Evolutionary conservation across 345 rosid species (phyloP).

Genomic region (Angophora floribunda): DNA sequence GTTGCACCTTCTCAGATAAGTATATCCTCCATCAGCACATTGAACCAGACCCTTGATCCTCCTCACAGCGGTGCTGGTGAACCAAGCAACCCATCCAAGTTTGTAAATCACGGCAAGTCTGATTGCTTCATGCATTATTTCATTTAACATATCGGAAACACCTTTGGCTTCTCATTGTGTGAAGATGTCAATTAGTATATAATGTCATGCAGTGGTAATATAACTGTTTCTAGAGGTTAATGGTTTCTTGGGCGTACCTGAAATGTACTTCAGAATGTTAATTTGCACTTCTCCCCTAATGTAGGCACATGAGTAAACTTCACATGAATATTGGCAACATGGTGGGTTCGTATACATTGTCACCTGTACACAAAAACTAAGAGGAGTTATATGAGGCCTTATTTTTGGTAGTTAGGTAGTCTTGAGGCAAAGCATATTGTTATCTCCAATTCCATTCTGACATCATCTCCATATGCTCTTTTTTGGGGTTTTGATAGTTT

Average conservation of each 20-base stretch:
- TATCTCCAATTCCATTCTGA: background rate
- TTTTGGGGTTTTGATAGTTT: background rate
- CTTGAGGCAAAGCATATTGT: background rate
- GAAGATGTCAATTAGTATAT: background rate
- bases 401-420: background rate
- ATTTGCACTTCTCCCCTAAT: background rate
- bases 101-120: conserved; percentile 63
- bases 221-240: background rate
- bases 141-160: background rate
- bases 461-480: background rate
- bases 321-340: background rate
- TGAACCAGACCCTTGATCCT: conserved; percentile 24
- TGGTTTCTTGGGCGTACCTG: background rate
- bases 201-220: background rate
- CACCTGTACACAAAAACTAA: background rate
- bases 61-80: conserved; percentile 17
- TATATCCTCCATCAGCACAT: conserved; percentile 39
- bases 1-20: conserved; percentile 44
- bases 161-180: background rate
- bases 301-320: background rate
- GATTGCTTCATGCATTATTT: background rate
- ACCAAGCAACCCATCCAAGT: conserved; percentile 52
- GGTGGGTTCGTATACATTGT: background rate
- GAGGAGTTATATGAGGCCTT: background rate
- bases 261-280: background rate